These are phyloP conservation scores for Trichosporon asahii DNA, from an alignment of 1,284 basidiomycete species.

Conservation along the genomic window DNA sequence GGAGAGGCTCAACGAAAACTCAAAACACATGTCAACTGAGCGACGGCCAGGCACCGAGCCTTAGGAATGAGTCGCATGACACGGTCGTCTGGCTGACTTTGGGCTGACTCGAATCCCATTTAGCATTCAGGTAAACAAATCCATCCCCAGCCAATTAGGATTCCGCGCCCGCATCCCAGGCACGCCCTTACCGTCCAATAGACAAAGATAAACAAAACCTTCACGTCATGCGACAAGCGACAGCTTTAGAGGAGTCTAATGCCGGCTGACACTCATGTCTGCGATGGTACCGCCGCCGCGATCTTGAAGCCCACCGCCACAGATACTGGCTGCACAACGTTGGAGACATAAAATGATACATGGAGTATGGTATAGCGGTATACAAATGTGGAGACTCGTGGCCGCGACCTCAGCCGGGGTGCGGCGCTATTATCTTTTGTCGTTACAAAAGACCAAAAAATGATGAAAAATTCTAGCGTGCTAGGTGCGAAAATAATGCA, in stretches of 20 bases:
- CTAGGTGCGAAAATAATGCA: neutral
- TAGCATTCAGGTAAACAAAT: neutral
- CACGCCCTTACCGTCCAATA: neutral
- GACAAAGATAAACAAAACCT: neutral
- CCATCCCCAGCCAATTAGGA: neutral
- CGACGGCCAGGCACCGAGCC: neutral
- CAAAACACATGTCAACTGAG: slow-evolving; percentile 9
- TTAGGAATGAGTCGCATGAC: neutral
- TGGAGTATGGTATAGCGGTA: neutral
- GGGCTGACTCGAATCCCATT: neutral
- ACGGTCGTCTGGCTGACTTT: neutral
- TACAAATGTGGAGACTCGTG: slow-evolving; percentile 2
- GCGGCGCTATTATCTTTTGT: neutral
- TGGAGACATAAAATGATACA: neutral
- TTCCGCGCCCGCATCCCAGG: neutral
- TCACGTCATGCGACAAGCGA: neutral
- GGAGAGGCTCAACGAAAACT: neutral
- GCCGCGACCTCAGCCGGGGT: neutral
- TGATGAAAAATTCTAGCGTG: neutral
- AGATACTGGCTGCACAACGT: neutral
- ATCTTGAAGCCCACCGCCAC: no score
- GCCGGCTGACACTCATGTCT: no score
- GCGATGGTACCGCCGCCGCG: no score
- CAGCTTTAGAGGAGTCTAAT: neutral
- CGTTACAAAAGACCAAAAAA: slow-evolving; percentile 3